These are phyloP conservation scores for Fallopia convolvulus DNA, from an alignment of 148 eudicot genomes.

Conservation along the genomic window DNA sequence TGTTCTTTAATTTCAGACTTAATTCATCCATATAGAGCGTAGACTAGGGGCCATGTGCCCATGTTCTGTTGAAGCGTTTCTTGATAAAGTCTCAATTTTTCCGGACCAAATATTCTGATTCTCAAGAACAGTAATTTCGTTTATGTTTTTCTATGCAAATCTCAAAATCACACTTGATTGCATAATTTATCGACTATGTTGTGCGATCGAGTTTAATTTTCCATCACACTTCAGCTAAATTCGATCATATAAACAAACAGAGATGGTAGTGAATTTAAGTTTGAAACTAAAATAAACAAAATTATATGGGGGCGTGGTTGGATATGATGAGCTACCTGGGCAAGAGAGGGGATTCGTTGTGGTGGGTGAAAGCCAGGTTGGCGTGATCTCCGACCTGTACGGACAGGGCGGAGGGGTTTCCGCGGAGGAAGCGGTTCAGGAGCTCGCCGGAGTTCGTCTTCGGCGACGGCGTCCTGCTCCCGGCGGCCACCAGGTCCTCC, in stretches of 20 bases:
- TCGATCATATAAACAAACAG: too few relatives aligned
- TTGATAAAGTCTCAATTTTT: neutral
- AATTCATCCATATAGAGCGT: too few relatives aligned
- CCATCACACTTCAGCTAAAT: too few relatives aligned
- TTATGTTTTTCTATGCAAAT: too few relatives aligned
- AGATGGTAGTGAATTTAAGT: too few relatives aligned
- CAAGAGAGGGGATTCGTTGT: slow-evolving; percentile 44
- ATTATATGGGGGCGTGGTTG: neutral
- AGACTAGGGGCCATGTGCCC: neutral
- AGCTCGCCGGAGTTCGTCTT: slow-evolving; percentile 55
- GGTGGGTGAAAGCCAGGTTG: slow-evolving; percentile 62
- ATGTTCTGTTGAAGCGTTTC: too few relatives aligned
- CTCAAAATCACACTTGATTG: neutral
- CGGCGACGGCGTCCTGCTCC: slow-evolving; percentile 87
- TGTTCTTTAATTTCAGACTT: too few relatives aligned
- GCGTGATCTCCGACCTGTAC: slow-evolving; percentile 53
- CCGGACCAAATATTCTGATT: too few relatives aligned
- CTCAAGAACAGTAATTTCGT: too few relatives aligned
- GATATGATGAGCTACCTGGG: slow-evolving; percentile 48
- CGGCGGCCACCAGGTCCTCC: slow-evolving; percentile 89
- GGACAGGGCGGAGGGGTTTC: slow-evolving; percentile 50
- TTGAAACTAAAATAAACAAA: neutral
- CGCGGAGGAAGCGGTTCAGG: slow-evolving; percentile 42
- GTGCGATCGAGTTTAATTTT: neutral
- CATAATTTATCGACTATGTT: neutral